Base-by-base conservation (phyloP, 2,329 filamentous ascomycete genomes). In the Elsinoe necatrix region DNA sequence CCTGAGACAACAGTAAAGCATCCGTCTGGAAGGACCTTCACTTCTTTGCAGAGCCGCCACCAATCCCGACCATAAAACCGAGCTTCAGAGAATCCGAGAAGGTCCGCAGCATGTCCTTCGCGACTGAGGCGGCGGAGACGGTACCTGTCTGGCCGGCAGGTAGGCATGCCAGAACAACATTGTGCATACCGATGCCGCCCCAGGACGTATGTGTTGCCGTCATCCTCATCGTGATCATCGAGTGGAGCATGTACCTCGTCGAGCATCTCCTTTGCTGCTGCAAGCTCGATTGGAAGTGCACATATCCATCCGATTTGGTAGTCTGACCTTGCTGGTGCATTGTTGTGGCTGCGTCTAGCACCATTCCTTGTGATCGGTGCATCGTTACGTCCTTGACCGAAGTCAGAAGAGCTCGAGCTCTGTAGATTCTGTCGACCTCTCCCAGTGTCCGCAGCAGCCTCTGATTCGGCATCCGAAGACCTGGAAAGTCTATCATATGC, bases 61-160 rank as follows among this genome's bases (percentile, higher is more conserved):
- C 63, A 18, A 65, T 63, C 11, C 63, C 63, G 1, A 65, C 63
- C 59, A 64, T 59, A 2, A 65, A 48, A 5, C 63, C 61, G 21
- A 64, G 43, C 16, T 50, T 27, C 41, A 65, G 18, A 29, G 45
- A 50, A 11, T 16, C 16, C 11, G 45, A 51, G 41, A 63, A 62
- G 31, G 56, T 60, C 2, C 47, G 41, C 2, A 21, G 51, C 61
- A 60, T 62, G 14, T 60, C 48, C 20, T 39, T 57, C 9, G 60
- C 61, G 12, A 61, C 59, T 0, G 45, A 25, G 2, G 61, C 39
- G 3, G 62, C 62, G n/a, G 62, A 57, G 4, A 42, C 47, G 1
- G 35, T 59, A 4, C 61, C 61, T n/a, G 37, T 51, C 3, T 25
- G 20, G 16, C 62, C 61, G 12, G 21, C 52, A 2, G 61, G 62